phyloP scores from a whole-genome alignment of 495 filamentous ascomycete species.

The Evernia prunastri region DNA sequence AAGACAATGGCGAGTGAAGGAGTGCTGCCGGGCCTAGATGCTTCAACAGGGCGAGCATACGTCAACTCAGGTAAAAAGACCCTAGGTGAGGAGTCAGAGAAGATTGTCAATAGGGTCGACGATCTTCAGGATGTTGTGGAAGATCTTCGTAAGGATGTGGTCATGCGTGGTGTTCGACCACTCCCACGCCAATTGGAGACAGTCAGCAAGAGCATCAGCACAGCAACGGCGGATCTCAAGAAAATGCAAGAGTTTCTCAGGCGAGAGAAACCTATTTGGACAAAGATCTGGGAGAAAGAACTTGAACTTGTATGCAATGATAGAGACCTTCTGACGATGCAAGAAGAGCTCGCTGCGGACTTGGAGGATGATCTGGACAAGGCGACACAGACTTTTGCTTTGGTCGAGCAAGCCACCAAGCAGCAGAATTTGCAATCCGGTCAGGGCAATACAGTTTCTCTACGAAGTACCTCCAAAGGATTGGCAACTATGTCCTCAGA shows the following conservation, averaged over 20 bases:
- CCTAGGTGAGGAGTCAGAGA: slow-evolving; percentile 76
- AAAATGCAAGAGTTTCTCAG: slow-evolving; percentile 90
- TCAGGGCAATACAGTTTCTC: slow-evolving; percentile 34
- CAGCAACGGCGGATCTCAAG: slow-evolving; percentile 79
- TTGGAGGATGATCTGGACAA: slow-evolving; percentile 93
- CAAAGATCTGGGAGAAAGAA: slow-evolving; percentile 97
- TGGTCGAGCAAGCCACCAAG: slow-evolving; percentile 94
- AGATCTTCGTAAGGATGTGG: slow-evolving; percentile 95
- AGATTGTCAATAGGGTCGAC: slow-evolving; percentile 82
- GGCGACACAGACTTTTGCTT: slow-evolving; percentile 79
- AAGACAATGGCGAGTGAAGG: slow-evolving; percentile 68
- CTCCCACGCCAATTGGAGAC: slow-evolving; percentile 83
- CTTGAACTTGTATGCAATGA: slow-evolving; percentile 91
- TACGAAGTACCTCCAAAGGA: slow-evolving; percentile 51
- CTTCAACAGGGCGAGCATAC: slow-evolving; percentile 71
- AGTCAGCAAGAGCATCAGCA: slow-evolving; percentile 79
- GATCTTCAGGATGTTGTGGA: slow-evolving; percentile 94
- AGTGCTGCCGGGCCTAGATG: slow-evolving; percentile 55
- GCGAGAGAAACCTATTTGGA: slow-evolving; percentile 90
- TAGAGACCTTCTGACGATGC: slow-evolving; percentile 84
- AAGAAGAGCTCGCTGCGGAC: slow-evolving; percentile 88
- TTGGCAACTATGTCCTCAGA: slow-evolving; percentile 57
- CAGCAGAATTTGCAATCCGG: slow-evolving; percentile 77
- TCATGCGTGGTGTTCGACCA: slow-evolving; percentile 84
- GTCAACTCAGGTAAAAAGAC: slow-evolving; percentile 79